Conservation (phyloP, 305 asterid genomes). For the Fraxinus velutina region DNA sequence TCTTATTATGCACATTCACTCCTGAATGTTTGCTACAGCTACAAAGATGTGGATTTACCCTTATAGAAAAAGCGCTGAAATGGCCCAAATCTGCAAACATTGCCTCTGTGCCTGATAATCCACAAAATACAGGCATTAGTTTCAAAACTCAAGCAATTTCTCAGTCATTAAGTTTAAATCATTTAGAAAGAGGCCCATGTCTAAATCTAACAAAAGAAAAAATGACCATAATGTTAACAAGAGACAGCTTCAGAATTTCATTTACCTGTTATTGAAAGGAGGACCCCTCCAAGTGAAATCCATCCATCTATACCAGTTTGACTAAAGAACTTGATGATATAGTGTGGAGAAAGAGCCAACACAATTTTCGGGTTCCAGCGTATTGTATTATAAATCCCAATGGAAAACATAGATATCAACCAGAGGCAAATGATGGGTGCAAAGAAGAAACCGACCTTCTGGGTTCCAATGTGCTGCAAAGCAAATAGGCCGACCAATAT, state of each 20-base stretch:
- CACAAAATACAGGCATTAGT: slow-evolving; percentile 14
- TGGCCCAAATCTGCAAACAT: slow-evolving; percentile 63
- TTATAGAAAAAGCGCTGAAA: slow-evolving; percentile 41
- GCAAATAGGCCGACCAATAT: slow-evolving; percentile 93
- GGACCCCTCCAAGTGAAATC: slow-evolving; percentile 95
- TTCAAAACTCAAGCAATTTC: slow-evolving; percentile 10
- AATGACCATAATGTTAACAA: not conserved
- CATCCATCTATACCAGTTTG: slow-evolving; percentile 87
- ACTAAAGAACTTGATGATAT: slow-evolving; percentile 60
- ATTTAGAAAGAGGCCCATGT: not conserved
- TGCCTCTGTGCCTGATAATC: slow-evolving; percentile 49
- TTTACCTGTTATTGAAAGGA: slow-evolving; percentile 80
- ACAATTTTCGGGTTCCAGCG: slow-evolving; percentile 81
- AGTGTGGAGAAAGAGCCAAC: slow-evolving; percentile 83
- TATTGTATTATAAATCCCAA: slow-evolving; percentile 75
- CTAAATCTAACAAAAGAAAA: slow-evolving; percentile 15
- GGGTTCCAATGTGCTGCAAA: slow-evolving; percentile 92
- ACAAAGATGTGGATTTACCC: slow-evolving; percentile 35
- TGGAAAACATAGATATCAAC: slow-evolving; percentile 65
- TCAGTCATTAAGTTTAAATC: not conserved
- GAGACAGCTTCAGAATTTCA: not conserved
- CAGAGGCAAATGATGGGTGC: slow-evolving; percentile 87
- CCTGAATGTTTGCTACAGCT: slow-evolving; percentile 13
- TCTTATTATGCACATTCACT: slow-evolving; percentile 2
- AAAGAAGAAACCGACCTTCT: slow-evolving; percentile 81